A percentile compares a stretch with the other conserved stretches of the same genome.
Conservation (phyloP, 768 basidiomycete species). For the Saitozyma podzolica region DNA sequence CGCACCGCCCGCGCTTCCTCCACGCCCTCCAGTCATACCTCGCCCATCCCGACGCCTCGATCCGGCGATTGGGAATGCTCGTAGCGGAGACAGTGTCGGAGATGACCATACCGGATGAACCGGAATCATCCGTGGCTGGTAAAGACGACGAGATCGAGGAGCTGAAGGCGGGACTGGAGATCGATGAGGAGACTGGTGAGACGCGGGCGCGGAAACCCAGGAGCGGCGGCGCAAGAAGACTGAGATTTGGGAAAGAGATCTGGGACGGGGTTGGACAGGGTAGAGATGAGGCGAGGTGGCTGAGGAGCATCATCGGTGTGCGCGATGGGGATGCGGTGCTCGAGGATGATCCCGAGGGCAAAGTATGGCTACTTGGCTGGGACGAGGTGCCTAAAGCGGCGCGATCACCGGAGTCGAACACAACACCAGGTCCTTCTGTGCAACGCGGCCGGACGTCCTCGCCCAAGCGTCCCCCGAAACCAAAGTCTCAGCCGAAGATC, state of each 20-base stretch:
- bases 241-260: slow-evolving; percentile 67
- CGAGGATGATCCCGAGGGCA: slow-evolving; percentile 16
- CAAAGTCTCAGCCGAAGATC: slow-evolving; percentile 27
- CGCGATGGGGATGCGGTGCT: slow-evolving; percentile 22
- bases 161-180: slow-evolving; percentile 35
- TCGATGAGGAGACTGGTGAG: slow-evolving; percentile 22
- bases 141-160: slow-evolving; percentile 36
- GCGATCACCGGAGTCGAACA: background rate
- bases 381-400: slow-evolving; percentile 3
- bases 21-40: slow-evolving; percentile 72
- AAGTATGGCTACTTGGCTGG: slow-evolving; percentile 46
- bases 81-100: slow-evolving; percentile 67
- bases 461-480: slow-evolving; percentile 6
- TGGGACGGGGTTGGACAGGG: slow-evolving; percentile 78
- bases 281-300: slow-evolving; percentile 63
- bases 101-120: slow-evolving; percentile 36
- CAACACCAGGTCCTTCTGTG: background rate
- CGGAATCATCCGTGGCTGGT: background rate
- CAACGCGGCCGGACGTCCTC: slow-evolving; percentile 5
- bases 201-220: slow-evolving; percentile 5
- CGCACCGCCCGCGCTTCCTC: slow-evolving; percentile 60
- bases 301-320: slow-evolving; percentile 56
- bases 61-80: slow-evolving; percentile 90
- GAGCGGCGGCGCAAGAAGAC: slow-evolving; percentile 55
- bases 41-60: slow-evolving; percentile 68